Evolutionary conservation across 2,329 filamentous ascomycete species (phyloP), one percentile per base, ranked within the genome.

Genomic region (Ophiocordyceps robertsii): DNA sequence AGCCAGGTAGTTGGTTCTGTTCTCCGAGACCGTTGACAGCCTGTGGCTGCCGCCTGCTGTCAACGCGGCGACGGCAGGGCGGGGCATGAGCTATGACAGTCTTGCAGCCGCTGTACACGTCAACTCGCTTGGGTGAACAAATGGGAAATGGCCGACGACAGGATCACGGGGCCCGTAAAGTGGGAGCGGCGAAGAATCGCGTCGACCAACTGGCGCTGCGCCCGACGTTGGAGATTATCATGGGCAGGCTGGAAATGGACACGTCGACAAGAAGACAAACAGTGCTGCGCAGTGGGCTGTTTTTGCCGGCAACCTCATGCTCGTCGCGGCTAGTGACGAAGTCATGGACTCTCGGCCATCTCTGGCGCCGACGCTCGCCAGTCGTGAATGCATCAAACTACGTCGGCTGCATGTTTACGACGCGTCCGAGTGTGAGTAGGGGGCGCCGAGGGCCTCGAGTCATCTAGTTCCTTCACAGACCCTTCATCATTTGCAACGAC

Each of bases 391-490:
- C 4, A 16, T 16, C 10, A 3, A 14, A 36, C 33, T 17, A 16
- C 14, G 33, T 5, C 14, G 33, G n/a, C 6, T 10, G n/a, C 33
- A 36, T 16, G 17, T 16, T 16, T 16, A 36, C 33, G 14, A 36
- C 33, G 33, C 17, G 33, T 36, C 2, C 24, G 37, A 39, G 17
- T 17, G 43, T 42, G 11, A 41, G 30, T 24, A 42, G 13, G 27
- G 42, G 12, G 38, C 9, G 3, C n/a, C 6, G 35, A 38, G 39
- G 33, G 30, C 37, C 27, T 27, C 14, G 29, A 5, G n/a, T n/a
- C 21, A 21, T 19, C n/a, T 21, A 39, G 39, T n/a, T 16, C 13
- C 27, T 38, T 39, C 31, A 44, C 40, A 39, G 43, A 39, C 39
- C 27, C 31, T 33, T 40, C 27, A 31, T 29, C 19, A 39, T 36